Evolutionary conservation across 208 protist species (phyloP).

Genomic region (Wallacemonas sp.): DNA sequence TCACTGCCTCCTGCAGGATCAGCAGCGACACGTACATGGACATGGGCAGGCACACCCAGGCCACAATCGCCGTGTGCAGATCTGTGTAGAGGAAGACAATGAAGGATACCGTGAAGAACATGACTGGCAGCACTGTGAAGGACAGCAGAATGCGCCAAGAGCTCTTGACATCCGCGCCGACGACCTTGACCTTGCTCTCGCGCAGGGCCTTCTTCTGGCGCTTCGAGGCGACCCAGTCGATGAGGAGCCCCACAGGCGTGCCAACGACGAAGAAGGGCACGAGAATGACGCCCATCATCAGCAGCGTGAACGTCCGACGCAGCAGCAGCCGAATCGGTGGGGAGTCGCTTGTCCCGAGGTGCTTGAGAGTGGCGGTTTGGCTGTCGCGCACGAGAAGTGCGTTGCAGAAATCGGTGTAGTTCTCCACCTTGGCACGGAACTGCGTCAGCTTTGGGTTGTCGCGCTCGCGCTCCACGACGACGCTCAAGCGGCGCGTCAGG

Average conservation of each 20-base stretch:
- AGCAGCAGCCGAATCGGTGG: slow-evolving; percentile 68
- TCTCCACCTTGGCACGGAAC: slow-evolving; percentile 76
- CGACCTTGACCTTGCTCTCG: slow-evolving; percentile 88
- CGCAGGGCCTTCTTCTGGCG: slow-evolving; percentile 65
- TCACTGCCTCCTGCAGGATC: slow-evolving; percentile 82
- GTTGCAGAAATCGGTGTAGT: slow-evolving; percentile 83
- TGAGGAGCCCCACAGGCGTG: slow-evolving; percentile 67
- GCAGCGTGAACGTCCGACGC: slow-evolving; percentile 71
- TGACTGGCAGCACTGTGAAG: slow-evolving; percentile 63
- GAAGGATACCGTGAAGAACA: slow-evolving; percentile 58
- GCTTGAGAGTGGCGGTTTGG: slow-evolving; percentile 82
- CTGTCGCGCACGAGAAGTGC: slow-evolving; percentile 83
- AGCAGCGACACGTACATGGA: slow-evolving; percentile 89
- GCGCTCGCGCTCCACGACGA: slow-evolving; percentile 68
- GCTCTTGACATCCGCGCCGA: slow-evolving; percentile 88
- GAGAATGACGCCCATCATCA: slow-evolving; percentile 75
- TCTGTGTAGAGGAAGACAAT: slow-evolving; percentile 67
- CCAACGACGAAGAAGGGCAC: slow-evolving; percentile 86
- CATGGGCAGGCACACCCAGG: slow-evolving; percentile 86
- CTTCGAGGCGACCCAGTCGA: slow-evolving; percentile 56
- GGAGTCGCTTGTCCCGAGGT: slow-evolving; percentile 46
- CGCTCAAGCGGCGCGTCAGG: slow-evolving; percentile 81
- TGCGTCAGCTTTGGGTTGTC: slow-evolving; percentile 64
- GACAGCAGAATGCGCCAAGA: slow-evolving; percentile 85
- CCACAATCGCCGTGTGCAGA: slow-evolving; percentile 60